Evolutionary conservation across 768 basidiomycete genomes (phyloP), one percentile per base, ranked within the genome.

Genomic region (Pisolithus marmoratus): DNA sequence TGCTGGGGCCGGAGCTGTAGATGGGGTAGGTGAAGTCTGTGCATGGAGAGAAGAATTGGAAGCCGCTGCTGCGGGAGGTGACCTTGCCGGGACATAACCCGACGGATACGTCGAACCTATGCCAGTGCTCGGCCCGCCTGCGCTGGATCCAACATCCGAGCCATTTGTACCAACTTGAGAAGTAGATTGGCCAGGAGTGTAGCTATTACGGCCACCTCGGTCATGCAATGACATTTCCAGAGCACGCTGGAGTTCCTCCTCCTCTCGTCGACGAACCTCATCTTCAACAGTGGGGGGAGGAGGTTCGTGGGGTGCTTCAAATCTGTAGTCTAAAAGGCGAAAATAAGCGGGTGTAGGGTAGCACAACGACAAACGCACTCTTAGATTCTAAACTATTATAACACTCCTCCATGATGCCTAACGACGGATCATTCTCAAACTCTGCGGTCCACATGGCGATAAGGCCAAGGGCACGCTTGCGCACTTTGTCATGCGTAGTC

Each of bases 401-500:
- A 49, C 90, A 86, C 56, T 96, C 92, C 58, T 87, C 85, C 87
- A 98, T 94, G 29, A 98, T 73, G 11, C 92, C 90, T 4, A 97
- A 76, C 12, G 85, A 79, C 9, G 84, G 68, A 60, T 95, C 87
- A 11, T 78, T 78, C 65, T 87, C 85, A 61, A 94, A 97, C 44
- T 93, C 89, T 49, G 76, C 77, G 1, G 87, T 81, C 95, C 95
- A 98, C 55, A 81, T 71, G 14, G 84, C 86, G 55, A 99, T 77
- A 48, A 94, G 74, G 8, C 62, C 69, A 20, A 97, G 70, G 0
- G 84, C 81, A 47, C 89, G 78, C 58, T 80, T 81, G 64, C 84
- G 82, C n/a, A 97, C 95, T 66, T 87, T 89, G 19, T 92, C 90
- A 61, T 95, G 91, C 0, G 93, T 89, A 12, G 84, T 94, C 92